Evolutionary conservation across 352 stramenopile species (phyloP).

Genomic region (Pythium sp.): DNA sequence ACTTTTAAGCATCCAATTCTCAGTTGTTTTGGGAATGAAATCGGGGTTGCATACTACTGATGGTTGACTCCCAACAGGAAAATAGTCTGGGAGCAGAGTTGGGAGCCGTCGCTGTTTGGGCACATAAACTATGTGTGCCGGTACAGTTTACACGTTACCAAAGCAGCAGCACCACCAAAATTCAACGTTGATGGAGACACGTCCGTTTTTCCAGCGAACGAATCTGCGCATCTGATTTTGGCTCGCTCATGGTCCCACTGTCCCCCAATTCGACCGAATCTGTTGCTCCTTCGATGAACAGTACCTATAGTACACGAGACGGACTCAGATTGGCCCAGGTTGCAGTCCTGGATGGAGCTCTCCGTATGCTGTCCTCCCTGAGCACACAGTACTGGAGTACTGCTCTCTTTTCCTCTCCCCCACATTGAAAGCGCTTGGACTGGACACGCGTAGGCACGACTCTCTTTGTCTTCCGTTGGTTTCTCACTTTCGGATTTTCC

Average conservation of each 20-base stretch:
- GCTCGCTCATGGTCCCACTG: slow-evolving; percentile 2
- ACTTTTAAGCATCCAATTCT: no score
- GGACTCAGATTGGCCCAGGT: neutral
- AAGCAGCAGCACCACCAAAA: neutral
- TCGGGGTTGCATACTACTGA: neutral
- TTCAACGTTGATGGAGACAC: neutral
- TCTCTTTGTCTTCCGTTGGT: neutral
- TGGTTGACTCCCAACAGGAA: neutral
- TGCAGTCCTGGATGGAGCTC: neutral
- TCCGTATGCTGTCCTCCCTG: neutral
- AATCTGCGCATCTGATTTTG: slow-evolving; percentile 8
- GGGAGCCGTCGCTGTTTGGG: no score
- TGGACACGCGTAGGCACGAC: neutral
- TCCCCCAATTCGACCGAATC: neutral
- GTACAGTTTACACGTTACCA: no score
- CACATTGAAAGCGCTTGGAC: neutral
- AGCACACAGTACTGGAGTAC: no score
- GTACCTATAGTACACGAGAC: neutral
- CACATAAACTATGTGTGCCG: no score
- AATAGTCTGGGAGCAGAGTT: no score
- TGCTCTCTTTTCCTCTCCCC: neutral
- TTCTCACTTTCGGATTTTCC: slow-evolving; percentile 4
- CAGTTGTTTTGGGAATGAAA: neutral
- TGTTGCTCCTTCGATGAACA: neutral
- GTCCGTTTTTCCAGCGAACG: neutral